Percentiles rank a stretch among this genome's conserved stretches.
Conservation (phyloP, 495 filamentous ascomycete genomes). For the Xylaria intraflava region DNA sequence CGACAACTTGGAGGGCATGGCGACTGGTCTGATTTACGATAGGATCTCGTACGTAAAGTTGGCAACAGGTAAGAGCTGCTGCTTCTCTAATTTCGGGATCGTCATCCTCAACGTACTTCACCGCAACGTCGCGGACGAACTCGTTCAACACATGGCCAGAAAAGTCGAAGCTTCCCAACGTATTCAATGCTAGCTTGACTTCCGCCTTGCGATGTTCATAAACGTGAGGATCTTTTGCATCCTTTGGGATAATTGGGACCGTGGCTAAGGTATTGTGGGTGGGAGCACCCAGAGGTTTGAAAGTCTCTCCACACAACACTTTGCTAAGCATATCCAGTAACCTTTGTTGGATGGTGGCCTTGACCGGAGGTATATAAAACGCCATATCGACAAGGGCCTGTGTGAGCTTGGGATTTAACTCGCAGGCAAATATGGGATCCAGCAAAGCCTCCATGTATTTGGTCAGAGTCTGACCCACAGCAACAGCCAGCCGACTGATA, state of each 20-base stretch:
- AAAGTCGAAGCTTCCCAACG: conserved; percentile 95
- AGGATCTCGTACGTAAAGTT: conserved; percentile 90
- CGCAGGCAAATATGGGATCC: conserved; percentile 94
- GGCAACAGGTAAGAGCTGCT: conserved; percentile 92
- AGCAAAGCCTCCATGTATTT: conserved; percentile 96
- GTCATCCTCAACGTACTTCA: conserved; percentile 94
- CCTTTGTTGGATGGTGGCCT: conserved; percentile 84
- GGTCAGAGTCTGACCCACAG: conserved; percentile 91
- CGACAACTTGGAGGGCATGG: conserved; percentile 92
- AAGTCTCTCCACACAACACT: conserved; percentile 84
- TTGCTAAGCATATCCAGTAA: conserved; percentile 92
- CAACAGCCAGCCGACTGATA: conserved; percentile 90
- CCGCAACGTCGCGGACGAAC: conserved; percentile 95
- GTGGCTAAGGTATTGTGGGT: conserved; percentile 54
- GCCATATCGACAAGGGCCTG: conserved; percentile 97
- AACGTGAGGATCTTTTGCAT: conserved; percentile 67
- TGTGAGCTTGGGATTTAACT: conserved; percentile 82
- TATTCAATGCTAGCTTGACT: conserved; percentile 85
- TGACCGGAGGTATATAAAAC: conserved; percentile 94
- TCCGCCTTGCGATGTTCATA: conserved; percentile 76
- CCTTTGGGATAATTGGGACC: conserved; percentile 75
- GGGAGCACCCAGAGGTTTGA: conserved; percentile 84
- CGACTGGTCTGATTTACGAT: conserved; percentile 96
- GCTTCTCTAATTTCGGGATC: conserved; percentile 91
- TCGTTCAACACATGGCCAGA: conserved; percentile 89